Evolutionary conservation across 805 yeast genomes (phyloP), one percentile per base, ranked within the genome.

Genomic region (Scheffersomyces spartinae): DNA sequence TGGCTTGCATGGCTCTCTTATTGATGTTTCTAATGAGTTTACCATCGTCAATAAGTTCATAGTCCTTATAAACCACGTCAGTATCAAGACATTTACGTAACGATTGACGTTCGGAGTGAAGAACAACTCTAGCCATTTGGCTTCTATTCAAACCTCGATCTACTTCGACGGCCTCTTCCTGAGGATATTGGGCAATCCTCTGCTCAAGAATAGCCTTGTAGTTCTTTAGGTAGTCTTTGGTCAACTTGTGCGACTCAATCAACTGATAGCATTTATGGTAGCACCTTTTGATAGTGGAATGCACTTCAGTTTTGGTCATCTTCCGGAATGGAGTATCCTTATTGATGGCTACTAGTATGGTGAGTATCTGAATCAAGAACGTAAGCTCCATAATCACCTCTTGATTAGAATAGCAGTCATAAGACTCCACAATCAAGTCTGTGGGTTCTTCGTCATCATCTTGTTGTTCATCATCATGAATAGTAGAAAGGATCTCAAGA

Each of bases 221-320:
- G 32, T 56, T 45, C 1, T 33, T 29, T 11, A 50, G 26, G 31
- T 55, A 49, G 7, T 20, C 34, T 14, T 43, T 40, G 2, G 83
- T 75, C 15, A 74, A 43, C 28, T 58, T 61, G 4, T 55, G 55
- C 9, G 61, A 40, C 33, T 74, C 79, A 9, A 74, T 49, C 27
- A 77, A 46, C 39, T 77, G 84, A 33, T 68, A 63, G 34, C 76
- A 66, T 38, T 77, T 78, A 32, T 71, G 64, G 24, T 68, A 56
- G 2, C 68, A 54, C 38, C 84, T 55, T 38, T 62, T 58, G 7
- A 75, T 43, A 17, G 45, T 44, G 7, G n/a, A n/a, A 29, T 31
- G 18, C 35, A 28, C 26, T 17, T 17, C 48, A 37, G 14, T 26
- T 12, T 11, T 21, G 23, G 5, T 29, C 31, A 50, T 28, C 27